A percentile compares a stretch with the other conserved stretches of the same genome.
These are phyloP conservation scores for Ceratocystis variospora DNA, from an alignment of 2,329 filamentous ascomycete species.

Conservation along the genomic window DNA sequence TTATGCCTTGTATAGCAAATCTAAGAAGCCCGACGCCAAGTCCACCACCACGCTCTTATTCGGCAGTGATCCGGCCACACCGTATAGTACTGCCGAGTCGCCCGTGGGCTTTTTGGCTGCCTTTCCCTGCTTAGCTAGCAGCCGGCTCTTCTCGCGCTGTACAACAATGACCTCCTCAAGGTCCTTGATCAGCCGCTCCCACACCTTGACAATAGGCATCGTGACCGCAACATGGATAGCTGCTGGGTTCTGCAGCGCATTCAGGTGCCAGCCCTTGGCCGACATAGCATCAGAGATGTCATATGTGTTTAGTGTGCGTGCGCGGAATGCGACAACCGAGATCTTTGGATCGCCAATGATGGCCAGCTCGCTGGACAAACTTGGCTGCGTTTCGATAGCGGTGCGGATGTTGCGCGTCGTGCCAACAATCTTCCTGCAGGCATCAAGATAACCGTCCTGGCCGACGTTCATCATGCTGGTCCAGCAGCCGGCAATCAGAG, in stretches of 20 bases:
- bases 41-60: slow-evolving; percentile 93
- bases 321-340: slow-evolving; percentile 76
- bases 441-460: slow-evolving; percentile 73
- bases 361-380: slow-evolving; percentile 57
- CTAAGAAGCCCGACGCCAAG: slow-evolving; percentile 78
- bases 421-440: slow-evolving; percentile 78
- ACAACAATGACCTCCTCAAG: slow-evolving; percentile 51
- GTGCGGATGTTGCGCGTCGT: slow-evolving; percentile 69
- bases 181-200: slow-evolving; percentile 66
- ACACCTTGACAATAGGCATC: slow-evolving; percentile 65
- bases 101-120: slow-evolving; percentile 52
- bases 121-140: slow-evolving; percentile 55
- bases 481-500: slow-evolving; percentile 94
- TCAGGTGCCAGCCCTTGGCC: slow-evolving; percentile 81
- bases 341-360: slow-evolving; percentile 77
- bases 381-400: slow-evolving; percentile 55
- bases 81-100: slow-evolving; percentile 79
- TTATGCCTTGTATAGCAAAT: slow-evolving; percentile 80
- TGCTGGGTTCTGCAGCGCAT: slow-evolving; percentile 79
- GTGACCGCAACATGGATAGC: slow-evolving; percentile 93
- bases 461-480: slow-evolving; percentile 78
- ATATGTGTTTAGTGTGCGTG: slow-evolving; percentile 79
- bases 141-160: slow-evolving; percentile 70
- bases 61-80: slow-evolving; percentile 83
- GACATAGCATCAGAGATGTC: slow-evolving; percentile 85